These are phyloP conservation scores for Logfia minima DNA, from an alignment of 129 eudicot species.

Conservation along the genomic window DNA sequence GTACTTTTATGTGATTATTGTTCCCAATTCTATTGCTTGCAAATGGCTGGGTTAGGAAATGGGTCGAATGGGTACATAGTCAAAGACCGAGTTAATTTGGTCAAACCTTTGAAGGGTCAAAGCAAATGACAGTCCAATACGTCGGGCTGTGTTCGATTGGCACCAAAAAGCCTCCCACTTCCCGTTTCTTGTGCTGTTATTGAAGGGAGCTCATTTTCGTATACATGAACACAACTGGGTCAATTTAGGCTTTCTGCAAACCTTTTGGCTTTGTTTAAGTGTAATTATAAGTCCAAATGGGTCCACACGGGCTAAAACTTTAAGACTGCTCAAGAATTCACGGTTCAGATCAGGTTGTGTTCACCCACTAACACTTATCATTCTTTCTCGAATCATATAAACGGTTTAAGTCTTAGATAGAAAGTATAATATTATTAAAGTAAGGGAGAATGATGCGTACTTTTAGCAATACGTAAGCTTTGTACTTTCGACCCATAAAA, in stretches of 20 bases:
- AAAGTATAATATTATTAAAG: not conserved
- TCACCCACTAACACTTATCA: not conserved
- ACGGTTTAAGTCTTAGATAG: not conserved
- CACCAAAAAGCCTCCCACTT: not conserved
- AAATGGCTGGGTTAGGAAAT: slow-evolving; percentile 2
- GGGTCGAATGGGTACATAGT: slow-evolving; percentile 4
- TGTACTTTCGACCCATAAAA: not conserved
- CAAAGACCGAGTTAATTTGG: not conserved
- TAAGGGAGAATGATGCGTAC: too few relatives aligned
- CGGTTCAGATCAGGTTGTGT: not conserved
- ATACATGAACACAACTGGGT: not conserved
- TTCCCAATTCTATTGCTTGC: not conserved
- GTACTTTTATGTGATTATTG: slow-evolving; percentile 19
- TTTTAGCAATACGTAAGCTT: too few relatives aligned
- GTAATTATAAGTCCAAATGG: not conserved
- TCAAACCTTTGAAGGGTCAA: slow-evolving; percentile 1
- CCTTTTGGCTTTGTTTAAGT: not conserved
- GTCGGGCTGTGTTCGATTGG: not conserved
- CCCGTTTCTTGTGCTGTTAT: not conserved
- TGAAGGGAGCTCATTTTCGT: too few relatives aligned
- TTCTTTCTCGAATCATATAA: not conserved
- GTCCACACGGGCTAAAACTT: not conserved
- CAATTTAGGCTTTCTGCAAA: not conserved
- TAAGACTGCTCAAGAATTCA: not conserved
- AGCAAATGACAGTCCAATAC: not conserved